These are phyloP conservation scores for Solanum chiquidenum DNA, from an alignment of 257 asterid genomes.

Conservation along the genomic window DNA sequence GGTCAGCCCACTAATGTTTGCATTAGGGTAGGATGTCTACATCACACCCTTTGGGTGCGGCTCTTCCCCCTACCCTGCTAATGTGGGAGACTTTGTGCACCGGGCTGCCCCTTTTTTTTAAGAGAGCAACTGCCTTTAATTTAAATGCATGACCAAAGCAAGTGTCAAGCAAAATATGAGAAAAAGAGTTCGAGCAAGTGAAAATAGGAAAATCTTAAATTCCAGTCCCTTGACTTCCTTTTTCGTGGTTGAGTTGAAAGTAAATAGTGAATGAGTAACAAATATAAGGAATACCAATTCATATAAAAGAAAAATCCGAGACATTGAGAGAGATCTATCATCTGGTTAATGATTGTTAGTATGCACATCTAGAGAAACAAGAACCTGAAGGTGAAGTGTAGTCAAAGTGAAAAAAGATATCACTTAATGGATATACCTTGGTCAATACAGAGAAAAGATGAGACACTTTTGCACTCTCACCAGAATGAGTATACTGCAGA, in stretches of 20 bases:
- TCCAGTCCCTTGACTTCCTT: neutral
- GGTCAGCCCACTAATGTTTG: neutral
- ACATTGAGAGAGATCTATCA: neutral
- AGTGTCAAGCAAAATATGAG: neutral
- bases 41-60: neutral
- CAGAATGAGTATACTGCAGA: conserved; percentile 18
- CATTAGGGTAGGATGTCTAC: neutral
- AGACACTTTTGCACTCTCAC: conserved; percentile 50
- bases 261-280: neutral
- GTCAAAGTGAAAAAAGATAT: neutral
- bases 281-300: neutral
- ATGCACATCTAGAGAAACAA: neutral
- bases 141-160: neutral
- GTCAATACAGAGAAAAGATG: conserved; percentile 50
- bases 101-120: neutral
- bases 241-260: neutral
- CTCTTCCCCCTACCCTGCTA: neutral
- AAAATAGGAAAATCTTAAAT: neutral
- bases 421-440: conserved; percentile 39
- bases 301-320: neutral
- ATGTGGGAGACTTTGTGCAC: neutral
- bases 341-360: neutral
- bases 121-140: neutral
- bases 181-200: neutral
- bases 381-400: neutral